Evolutionary conservation across 2,329 filamentous ascomycete genomes (phyloP), one percentile per base, ranked within the genome.

Genomic region (Colletotrichum theobromicola): DNA sequence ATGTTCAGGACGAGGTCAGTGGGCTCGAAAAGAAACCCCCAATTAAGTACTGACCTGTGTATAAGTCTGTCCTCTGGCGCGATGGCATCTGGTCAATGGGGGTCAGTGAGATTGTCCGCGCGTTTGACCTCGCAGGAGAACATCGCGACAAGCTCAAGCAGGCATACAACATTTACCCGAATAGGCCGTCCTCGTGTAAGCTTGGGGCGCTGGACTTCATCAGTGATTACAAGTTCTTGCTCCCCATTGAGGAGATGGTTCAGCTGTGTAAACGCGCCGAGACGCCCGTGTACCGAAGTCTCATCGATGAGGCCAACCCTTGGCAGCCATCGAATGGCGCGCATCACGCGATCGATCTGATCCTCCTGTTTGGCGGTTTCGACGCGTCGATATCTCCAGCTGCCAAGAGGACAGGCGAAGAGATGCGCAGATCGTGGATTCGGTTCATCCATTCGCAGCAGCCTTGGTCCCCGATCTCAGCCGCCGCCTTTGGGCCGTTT

Each of bases 311-410:
- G 67, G 62, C 80, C 0, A 88, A 88, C 42, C 87, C 87, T 7
- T 88, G 84, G 85, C 87, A 88, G 64, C 67, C 82, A 1, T 88
- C 86, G 0, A 85, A 83, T 10, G 81, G 87, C 0, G 80, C 86
- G 3, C 87, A 88, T 50, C 87, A 88, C 72, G 87, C 84, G 0
- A 84, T 88, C 3, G 87, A 88, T 75, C 77, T 88, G 5, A 71
- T 88, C 3, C 83, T 87, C 10, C 76, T 88, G 0, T 88, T 88
- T 30, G 85, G 81, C 1, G 83, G 83, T 0, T 76, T 86, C 5
- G 84, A 86, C 67, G 69, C 86, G 0, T 79, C 79, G 0, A 83
- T 83, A 26, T 82, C 82, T 2, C 80, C 79, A 1, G 77, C 79
- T 2, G 85, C 85, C 4, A 76, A 82, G 4, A 69, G 60, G 0